Evolutionary conservation across 2,329 filamentous ascomycete genomes (phyloP).

Genomic region (Fonsecaea pedrosoi): DNA sequence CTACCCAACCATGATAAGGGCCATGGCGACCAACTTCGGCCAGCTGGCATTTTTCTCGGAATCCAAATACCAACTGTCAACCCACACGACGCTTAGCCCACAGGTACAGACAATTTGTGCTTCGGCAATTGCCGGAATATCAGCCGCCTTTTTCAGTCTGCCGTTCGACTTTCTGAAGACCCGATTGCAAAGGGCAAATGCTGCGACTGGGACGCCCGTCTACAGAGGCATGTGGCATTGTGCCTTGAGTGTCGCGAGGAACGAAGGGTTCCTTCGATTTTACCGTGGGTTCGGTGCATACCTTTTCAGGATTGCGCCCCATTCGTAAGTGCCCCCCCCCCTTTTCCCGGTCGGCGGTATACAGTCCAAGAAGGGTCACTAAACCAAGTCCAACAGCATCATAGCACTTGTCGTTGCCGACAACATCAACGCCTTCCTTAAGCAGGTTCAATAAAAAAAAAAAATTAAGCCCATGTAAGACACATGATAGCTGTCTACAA

Average conservation of each 20-base stretch:
- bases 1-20: conserved; percentile 87
- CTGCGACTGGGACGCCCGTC: conserved; percentile 77
- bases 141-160: conserved; percentile 92
- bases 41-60: conserved; percentile 98
- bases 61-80: conserved; percentile 83
- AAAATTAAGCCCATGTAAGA: too few relatives aligned
- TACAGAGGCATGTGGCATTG: conserved; percentile 91
- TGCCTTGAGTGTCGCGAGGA: conserved; percentile 74
- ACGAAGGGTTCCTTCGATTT: conserved; percentile 88
- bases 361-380: conserved; percentile 33
- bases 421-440: conserved; percentile 60
- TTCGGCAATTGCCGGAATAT: conserved; percentile 92
- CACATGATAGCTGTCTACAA: too few relatives aligned
- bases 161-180: conserved; percentile 99
- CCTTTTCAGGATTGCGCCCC: conserved; percentile 92
- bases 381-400: conserved; percentile 60
- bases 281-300: conserved; percentile 97
- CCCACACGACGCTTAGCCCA: conserved; percentile 60
- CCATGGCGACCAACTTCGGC: conserved; percentile 98
- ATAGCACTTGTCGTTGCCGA: conserved; percentile 76
- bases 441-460: too few relatives aligned
- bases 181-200: conserved; percentile 83
- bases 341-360: conserved; percentile 11
- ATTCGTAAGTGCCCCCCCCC: conserved; percentile 75
- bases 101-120: conserved; percentile 65